Percentiles rank a stretch among this genome's conserved stretches.
Conservation (phyloP, 2,329 filamentous ascomycete genomes). For the Bipolaris oryzae region DNA sequence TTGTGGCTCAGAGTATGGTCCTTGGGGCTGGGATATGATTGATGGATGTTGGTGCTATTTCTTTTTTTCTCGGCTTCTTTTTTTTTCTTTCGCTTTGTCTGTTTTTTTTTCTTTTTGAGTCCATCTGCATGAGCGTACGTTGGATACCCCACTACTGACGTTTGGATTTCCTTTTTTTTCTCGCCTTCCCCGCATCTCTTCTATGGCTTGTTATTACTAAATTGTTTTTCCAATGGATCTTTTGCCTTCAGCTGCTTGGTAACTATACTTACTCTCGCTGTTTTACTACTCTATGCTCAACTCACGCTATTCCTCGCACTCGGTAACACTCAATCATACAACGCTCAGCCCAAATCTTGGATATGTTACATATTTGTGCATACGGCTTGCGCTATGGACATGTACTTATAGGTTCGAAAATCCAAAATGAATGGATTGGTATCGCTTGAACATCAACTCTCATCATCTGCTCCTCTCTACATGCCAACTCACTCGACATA, state of each 20-base stretch:
- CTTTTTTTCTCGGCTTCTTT: neutral
- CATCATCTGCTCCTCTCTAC: neutral
- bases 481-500: constrained; percentile 45
- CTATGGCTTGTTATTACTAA: neutral
- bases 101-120: neutral
- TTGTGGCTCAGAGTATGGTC: neutral
- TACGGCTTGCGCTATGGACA: no score
- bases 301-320: neutral
- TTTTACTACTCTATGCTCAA: neutral
- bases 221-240: neutral
- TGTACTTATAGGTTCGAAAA: neutral
- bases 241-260: neutral
- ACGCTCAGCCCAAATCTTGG: neutral
- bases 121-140: constrained; percentile 5
- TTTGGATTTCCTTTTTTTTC: neutral
- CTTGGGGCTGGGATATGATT: neutral
- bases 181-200: neutral
- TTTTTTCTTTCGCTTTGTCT: neutral
- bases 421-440: constrained; percentile 11
- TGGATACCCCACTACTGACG: constrained; percentile 8
- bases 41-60: neutral
- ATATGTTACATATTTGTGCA: neutral
- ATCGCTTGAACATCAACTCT: neutral
- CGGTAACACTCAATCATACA: neutral
- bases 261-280: neutral